Base-by-base conservation (phyloP, 2,329 filamentous ascomycete genomes). In the Graphilbum fragrans region DNA sequence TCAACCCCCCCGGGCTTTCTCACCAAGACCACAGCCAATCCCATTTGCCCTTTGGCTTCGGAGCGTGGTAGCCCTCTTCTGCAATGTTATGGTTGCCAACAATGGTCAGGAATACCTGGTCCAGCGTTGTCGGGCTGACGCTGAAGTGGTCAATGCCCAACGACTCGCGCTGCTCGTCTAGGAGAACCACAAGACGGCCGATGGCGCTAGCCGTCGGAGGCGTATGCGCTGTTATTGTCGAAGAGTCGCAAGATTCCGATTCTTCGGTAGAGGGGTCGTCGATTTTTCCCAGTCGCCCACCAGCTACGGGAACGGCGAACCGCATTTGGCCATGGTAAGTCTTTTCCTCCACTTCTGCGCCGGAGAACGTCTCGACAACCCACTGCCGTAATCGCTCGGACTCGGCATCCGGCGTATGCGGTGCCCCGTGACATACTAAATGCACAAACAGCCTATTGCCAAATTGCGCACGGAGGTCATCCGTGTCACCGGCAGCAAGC, bases 41-140 rank as follows among this genome's bases (percentile, higher is more conserved):
- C 35, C 42, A 18, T 34, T 37, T 41, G 27, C 18, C 23, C 32
- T 27, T 43, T 18, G 57, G 47, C 44, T 59, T 51, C 14, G 45
- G 41, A 2, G 41, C 43, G 14, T 63, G 64, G 39, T 71, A 72
- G 19, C 73, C 71, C 62, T 90, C 87, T 57, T 93, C 86, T 49
- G 79, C 67, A 7, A 90, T 73, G 56, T 87, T 78, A 57, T 93
- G 82, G 58, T 78, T 74, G 2, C 80, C 80, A 0, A 94, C 86
- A 55, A 95, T 92, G 21, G 72, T 73, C 57, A 95, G 60, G 60
- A 95, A 95, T 0, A 95, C 87, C 59, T 94, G 85, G 55, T 95
- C 88, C 34, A 95, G 63, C 16, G 86, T 93, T 17, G 86, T 92
- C 20, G 86, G 85, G 44, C 77, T 83, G 49, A 94, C 86, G 38